A percentile compares a stretch with the other conserved stretches of the same genome.
These are phyloP conservation scores for Penicillium sp. DNA, from an alignment of 2,329 filamentous ascomycete species.

Conservation along the genomic window DNA sequence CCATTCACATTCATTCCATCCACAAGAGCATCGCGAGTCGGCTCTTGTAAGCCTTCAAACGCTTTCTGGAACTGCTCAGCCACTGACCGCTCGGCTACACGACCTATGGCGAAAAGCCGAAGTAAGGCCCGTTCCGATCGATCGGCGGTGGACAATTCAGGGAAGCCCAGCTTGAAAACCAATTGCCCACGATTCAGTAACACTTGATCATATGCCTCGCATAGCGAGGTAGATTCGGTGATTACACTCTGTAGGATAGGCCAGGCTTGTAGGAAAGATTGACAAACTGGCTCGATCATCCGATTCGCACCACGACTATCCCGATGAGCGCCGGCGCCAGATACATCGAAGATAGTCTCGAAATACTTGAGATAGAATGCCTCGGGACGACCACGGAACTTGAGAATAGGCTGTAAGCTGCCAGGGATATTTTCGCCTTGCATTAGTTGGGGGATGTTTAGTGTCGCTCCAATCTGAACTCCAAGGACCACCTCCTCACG, in stretches of 20 bases:
- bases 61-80: not conserved
- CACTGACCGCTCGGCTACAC: not conserved
- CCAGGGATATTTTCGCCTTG: not conserved
- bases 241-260: not conserved
- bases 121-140: not conserved
- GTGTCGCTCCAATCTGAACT: not conserved
- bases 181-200: not conserved
- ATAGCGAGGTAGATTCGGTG: not conserved
- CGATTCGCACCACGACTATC: not conserved
- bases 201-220: not conserved
- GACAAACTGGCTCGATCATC: constrained; percentile 1
- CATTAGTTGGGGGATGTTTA: not conserved
- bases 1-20: not conserved
- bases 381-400: not conserved
- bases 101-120: not conserved
- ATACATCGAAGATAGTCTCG: not conserved
- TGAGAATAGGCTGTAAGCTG: not conserved
- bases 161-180: not conserved
- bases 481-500: not conserved
- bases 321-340: not conserved
- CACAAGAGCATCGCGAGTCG: not conserved
- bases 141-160: not conserved
- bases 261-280: not conserved
- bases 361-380: not conserved
- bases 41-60: not conserved